Base-by-base conservation (phyloP, 495 filamentous ascomycete genomes). In the Bacidia rubella region DNA sequence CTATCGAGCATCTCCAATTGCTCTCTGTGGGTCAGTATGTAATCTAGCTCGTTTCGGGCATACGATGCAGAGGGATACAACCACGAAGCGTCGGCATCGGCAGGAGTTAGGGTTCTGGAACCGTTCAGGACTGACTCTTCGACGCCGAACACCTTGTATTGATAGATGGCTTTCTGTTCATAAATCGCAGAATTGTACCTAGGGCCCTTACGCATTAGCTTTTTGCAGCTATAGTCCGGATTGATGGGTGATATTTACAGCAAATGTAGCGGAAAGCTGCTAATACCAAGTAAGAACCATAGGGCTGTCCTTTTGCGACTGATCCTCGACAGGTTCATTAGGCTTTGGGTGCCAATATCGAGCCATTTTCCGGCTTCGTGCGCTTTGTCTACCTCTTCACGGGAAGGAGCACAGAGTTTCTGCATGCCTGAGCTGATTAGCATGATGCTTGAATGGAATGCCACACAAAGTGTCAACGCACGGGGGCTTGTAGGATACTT, bases 341-440 rank as follows among this genome's bases (percentile, higher is more conserved):
- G 20, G 9, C 9, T 44, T 20, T 9, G 41, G 19, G 41, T 20
- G 2, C 68, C 68, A 41, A 73, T 66, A 49, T 66, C 66, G 22
- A 73, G 53, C 69, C 66, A 71, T 11, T 54, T 58, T 0, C 57
- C 49, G 26, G 54, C 51, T 3, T 49, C 48, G 58, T 73, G 70
- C 3, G 67, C 67, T 46, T 15, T 47, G 29, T 72, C 62, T 20
- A 73, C 44, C 46, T 71, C 68, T 32, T 63, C 46, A 5, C 69
- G 59, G 1, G 67, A 68, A 1, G 70, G 70, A 2, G 67, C 57
- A 19, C 60, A 63, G 3, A 71, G 53, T 43, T 63, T 57, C 54
- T 72, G 69, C 70, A 70, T 72, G 25, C 10, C 32, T n/a, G n/a
- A 39, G n/a, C n/a, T n/a, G n/a, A n/a, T n/a, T n/a, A n/a, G n/a